Conservation (phyloP, 2,329 filamentous ascomycete species). For the Zalaria obscura region DNA sequence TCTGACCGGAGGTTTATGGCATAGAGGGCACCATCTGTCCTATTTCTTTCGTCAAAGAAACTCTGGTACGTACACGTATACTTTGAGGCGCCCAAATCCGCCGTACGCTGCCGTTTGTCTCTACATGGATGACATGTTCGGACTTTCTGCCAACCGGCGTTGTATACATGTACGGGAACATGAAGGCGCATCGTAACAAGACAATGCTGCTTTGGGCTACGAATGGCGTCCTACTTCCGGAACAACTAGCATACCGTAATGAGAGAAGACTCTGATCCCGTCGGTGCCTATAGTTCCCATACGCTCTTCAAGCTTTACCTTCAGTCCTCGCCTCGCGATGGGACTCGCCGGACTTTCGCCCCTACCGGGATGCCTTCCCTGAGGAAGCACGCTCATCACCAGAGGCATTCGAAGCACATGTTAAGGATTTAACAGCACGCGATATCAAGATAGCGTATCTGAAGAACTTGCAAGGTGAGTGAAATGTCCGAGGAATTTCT, state of each 20-base stretch:
- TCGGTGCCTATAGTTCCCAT: slow-evolving; percentile 50
- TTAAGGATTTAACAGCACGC: slow-evolving; percentile 52
- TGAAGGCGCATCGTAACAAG: no score
- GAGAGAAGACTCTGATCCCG: no score
- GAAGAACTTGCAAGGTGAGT: slow-evolving; percentile 55
- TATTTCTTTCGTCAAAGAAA: slow-evolving; percentile 73
- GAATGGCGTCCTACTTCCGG: no score
- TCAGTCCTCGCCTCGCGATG: slow-evolving; percentile 51
- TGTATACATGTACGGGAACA: no score
- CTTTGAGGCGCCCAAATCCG: no score
- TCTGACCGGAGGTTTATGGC: no score
- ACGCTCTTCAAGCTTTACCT: slow-evolving; percentile 54
- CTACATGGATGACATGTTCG: background rate
- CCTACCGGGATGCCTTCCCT: slow-evolving; percentile 60
- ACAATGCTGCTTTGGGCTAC: no score
- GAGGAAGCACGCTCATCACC: slow-evolving; percentile 45
- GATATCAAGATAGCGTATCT: slow-evolving; percentile 67
- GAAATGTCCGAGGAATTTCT: background rate
- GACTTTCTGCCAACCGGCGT: background rate
- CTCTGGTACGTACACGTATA: slow-evolving; percentile 46
- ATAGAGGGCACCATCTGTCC: slow-evolving; percentile 71
- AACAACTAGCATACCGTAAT: no score
- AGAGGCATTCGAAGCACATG: slow-evolving; percentile 48
- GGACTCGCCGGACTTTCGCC: slow-evolving; percentile 48
- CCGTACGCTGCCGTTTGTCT: no score